Evolutionary conservation across 345 rosid species (phyloP).

Genomic region (Kernera saxatilis): DNA sequence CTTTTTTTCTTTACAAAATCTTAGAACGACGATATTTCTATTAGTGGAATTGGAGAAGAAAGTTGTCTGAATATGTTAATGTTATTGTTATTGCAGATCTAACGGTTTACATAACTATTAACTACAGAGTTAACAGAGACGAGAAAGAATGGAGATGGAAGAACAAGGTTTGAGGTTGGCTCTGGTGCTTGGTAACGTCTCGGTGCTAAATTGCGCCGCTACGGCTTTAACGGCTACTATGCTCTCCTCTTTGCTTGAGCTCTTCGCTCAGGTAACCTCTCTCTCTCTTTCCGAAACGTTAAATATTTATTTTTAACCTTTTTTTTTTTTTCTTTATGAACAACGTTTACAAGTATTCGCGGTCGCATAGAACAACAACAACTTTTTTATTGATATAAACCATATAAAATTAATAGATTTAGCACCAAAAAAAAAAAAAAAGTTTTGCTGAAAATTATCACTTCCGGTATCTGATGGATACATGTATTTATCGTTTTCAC

Average conservation of each 20-base stretch:
- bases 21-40: too few species aligned
- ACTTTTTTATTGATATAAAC: background rate
- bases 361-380: background rate
- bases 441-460: background rate
- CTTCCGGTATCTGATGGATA: background rate
- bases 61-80: background rate
- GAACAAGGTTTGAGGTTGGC: constrained; percentile 16
- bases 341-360: constrained; percentile 1
- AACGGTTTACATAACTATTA: background rate
- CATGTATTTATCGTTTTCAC: background rate
- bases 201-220: constrained; percentile 46
- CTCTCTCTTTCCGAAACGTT: background rate
- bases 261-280: constrained; percentile 39
- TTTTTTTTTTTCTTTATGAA: background rate
- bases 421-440: too few species aligned
- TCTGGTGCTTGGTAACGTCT: background rate
- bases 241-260: constrained; percentile 38
- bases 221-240: constrained; percentile 38
- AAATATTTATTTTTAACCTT: background rate
- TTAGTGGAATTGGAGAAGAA: background rate
- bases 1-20: too few species aligned
- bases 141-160: constrained; percentile 15
- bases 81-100: constrained; percentile 15
- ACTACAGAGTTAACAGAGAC: background rate
- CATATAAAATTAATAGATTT: background rate